Base-by-base conservation (phyloP, 2,329 filamentous ascomycete genomes). In the Purpureocillium takamizusanense region DNA sequence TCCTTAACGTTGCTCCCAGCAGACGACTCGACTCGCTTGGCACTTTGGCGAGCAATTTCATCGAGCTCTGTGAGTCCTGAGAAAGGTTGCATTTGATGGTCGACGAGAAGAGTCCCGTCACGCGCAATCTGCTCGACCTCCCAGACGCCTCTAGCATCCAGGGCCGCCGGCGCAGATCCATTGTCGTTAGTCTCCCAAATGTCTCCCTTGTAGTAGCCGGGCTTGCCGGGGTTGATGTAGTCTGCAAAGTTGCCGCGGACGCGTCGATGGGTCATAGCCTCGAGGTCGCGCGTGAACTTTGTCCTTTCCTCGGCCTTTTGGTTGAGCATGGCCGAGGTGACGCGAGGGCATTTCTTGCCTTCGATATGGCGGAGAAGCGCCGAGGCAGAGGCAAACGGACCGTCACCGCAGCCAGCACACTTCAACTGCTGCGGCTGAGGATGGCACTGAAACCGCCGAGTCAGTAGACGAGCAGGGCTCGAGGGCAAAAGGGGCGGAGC, bases 281-380 rank as follows among this genome's bases (percentile, higher is more conserved):
- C 49, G 10, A 63, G 52, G 13, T 49, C 44, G 3, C 50, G 47
- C 1, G 57, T 48, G 34, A 67, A 68, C 12, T 51, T 46, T 13
- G 60, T 50, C 41, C 63, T 65, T 39, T 59, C 45, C 31, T 62
- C 50, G 4, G 67, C 60, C 14, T 54, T 45, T 7, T 50, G 42
- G 8, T 59, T 54, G 11, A 72, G 42, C 2, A 57, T 44, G 0
- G 43, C 40, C 3, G 49, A 50, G 18, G 46, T 52, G 40, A 76
- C 60, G 0, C 29, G 37, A 1, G 41, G 21, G 43, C 72, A 76
- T 2, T 58, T 38, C 17, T 56, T 49, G 2, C 45, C 44, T 49
- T 76, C 69, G 4, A 76, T 56, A 36, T 76, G 72, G 1, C 42
- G 29, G 37, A 74, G 60, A 28, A 72, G 59, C 0, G 36, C 44